These are phyloP conservation scores for Cryptococcus sp. DNA, from an alignment of 1,284 basidiomycete species.

Conservation along the genomic window DNA sequence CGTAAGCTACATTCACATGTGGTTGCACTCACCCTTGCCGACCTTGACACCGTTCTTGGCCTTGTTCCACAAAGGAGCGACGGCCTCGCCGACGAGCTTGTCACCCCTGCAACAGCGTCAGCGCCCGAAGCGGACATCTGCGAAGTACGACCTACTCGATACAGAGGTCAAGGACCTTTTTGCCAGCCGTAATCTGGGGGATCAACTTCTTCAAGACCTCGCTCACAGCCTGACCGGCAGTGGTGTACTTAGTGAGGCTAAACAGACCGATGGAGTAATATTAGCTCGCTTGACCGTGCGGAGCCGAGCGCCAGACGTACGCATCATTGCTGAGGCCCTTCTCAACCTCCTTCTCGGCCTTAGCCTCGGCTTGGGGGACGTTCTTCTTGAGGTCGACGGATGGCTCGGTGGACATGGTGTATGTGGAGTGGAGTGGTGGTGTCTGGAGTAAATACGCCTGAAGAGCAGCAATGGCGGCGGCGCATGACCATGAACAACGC, in stretches of 20 bases:
- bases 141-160: slow-evolving; percentile 55
- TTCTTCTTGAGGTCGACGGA: slow-evolving; percentile 45
- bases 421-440: background rate
- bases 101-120: slow-evolving; percentile 59
- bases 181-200: slow-evolving; percentile 71
- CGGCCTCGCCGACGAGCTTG: slow-evolving; percentile 81
- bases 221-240: slow-evolving; percentile 84
- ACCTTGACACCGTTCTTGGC: slow-evolving; percentile 79
- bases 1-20: background rate
- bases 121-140: background rate
- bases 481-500: background rate
- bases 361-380: slow-evolving; percentile 30
- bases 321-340: slow-evolving; percentile 49
- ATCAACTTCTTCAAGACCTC: slow-evolving; percentile 83
- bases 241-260: slow-evolving; percentile 60
- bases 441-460: background rate
- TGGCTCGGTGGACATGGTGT: slow-evolving; percentile 11
- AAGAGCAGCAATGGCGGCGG: background rate
- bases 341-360: slow-evolving; percentile 32
- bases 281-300: background rate
- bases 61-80: slow-evolving; percentile 86
- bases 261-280: slow-evolving; percentile 4
- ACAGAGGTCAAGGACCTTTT: slow-evolving; percentile 80
- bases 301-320: slow-evolving; percentile 30
- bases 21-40: slow-evolving; percentile 64